Evolutionary conservation across 371 early-diverging fungal genomes (phyloP).

Genomic region (Mortierella sp.): DNA sequence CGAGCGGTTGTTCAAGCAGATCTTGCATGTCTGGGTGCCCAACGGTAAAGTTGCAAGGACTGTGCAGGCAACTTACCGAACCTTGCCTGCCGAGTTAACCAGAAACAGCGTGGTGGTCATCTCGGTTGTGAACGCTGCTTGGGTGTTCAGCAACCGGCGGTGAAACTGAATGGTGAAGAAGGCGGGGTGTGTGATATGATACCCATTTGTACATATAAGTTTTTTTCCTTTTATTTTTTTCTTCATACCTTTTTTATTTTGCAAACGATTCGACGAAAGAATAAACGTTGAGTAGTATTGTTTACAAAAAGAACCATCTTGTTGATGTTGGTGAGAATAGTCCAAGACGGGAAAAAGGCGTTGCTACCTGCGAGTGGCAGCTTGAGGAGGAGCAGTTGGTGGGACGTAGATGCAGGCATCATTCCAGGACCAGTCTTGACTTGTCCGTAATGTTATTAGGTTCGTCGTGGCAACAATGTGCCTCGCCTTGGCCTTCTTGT

Average conservation of each 20-base stretch:
- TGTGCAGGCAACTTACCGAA: conserved; percentile 56
- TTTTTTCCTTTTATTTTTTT: conserved; percentile 1
- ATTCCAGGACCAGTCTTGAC: neutral
- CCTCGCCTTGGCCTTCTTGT: neutral
- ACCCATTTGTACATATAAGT: neutral
- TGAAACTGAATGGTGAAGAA: neutral
- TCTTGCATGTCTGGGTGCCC: conserved; percentile 72
- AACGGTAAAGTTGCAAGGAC: conserved; percentile 62
- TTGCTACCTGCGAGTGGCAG: neutral
- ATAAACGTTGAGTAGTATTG: neutral
- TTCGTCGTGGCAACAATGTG: neutral
- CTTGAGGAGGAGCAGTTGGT: neutral
- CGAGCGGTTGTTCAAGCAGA: conserved; percentile 64
- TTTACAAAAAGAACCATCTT: neutral
- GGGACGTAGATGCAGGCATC: neutral
- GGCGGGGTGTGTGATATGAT: neutral
- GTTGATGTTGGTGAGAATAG: neutral
- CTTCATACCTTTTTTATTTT: neutral
- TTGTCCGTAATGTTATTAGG: neutral
- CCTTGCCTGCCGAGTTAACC: conserved; percentile 42
- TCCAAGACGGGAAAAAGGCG: neutral
- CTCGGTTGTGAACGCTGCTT: conserved; percentile 58
- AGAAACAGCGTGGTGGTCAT: conserved; percentile 60
- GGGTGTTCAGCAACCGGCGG: conserved; percentile 60
- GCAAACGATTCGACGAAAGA: neutral